Conservation (phyloP, 257 asterid genomes). For the Solanum paucissectum region DNA sequence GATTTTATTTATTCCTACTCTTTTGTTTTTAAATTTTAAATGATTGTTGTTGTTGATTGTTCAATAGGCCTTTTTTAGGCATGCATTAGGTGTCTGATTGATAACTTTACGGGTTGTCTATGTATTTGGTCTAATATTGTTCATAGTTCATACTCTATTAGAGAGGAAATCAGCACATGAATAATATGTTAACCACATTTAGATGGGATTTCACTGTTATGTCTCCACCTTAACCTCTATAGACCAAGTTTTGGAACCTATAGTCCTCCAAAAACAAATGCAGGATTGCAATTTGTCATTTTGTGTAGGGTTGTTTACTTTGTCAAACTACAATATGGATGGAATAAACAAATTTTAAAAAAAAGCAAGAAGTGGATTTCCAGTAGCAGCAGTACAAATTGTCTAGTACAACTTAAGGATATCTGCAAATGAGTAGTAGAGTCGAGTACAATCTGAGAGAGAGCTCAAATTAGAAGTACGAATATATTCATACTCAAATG, state of each 20-base stretch:
- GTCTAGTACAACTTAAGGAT: not conserved
- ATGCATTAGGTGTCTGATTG: not conserved
- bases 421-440: not conserved
- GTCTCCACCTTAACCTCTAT: not conserved
- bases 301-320: not conserved
- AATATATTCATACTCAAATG: not conserved
- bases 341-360: not conserved
- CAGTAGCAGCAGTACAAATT: not conserved
- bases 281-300: not conserved
- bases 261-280: not conserved
- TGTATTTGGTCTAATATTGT: not conserved
- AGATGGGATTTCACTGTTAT: not conserved
- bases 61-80: not conserved
- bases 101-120: not conserved
- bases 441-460: not conserved
- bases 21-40: not conserved
- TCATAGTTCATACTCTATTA: not conserved
- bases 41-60: not conserved
- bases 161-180: not conserved
- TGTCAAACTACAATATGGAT: not conserved
- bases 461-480: not conserved
- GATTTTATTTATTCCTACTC: not conserved
- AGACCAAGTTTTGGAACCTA: not conserved
- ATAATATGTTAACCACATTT: not conserved
- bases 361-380: not conserved